Conservation (phyloP, 148 eudicot species). For the Fagopyrum homotropicum region DNA sequence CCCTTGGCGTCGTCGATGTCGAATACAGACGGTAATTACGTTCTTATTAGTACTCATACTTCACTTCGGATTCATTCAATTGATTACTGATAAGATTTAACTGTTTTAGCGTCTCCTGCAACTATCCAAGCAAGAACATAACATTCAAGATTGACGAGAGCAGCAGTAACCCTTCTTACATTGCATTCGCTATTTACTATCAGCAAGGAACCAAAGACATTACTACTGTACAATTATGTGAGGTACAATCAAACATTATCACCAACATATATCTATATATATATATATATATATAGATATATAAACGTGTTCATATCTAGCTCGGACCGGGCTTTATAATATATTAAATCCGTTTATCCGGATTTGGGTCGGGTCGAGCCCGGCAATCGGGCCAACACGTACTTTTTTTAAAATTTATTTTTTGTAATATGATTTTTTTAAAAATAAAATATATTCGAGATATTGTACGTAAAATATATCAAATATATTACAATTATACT, state of each 20-base stretch:
- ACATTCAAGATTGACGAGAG: slow-evolving; percentile 65
- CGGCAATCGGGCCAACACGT: no score
- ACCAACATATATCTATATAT: no score
- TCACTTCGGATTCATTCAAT: not conserved
- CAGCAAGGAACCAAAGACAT: slow-evolving; percentile 70
- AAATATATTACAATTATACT: no score
- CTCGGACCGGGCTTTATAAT: no score
- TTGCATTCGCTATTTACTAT: slow-evolving; percentile 66
- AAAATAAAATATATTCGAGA: no score
- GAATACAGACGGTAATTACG: slow-evolving; percentile 54
- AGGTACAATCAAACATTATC: slow-evolving; percentile 28
- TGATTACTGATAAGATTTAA: no score
- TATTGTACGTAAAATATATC: no score
- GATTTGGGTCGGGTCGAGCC: no score
- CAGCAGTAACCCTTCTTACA: slow-evolving; percentile 61
- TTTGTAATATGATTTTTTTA: no score
- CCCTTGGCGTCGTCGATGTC: slow-evolving; percentile 56
- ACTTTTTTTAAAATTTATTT: no score
- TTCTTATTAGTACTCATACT: not conserved
- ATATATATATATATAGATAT: not conserved
- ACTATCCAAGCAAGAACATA: slow-evolving; percentile 59
- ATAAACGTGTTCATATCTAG: no score
- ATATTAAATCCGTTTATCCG: no score
- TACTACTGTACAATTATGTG: slow-evolving; percentile 74
- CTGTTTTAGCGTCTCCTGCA: slow-evolving; percentile 52